phyloP scores from a whole-genome alignment of 441 rosid genomes.

The Arabidopsis hybrid region DNA sequence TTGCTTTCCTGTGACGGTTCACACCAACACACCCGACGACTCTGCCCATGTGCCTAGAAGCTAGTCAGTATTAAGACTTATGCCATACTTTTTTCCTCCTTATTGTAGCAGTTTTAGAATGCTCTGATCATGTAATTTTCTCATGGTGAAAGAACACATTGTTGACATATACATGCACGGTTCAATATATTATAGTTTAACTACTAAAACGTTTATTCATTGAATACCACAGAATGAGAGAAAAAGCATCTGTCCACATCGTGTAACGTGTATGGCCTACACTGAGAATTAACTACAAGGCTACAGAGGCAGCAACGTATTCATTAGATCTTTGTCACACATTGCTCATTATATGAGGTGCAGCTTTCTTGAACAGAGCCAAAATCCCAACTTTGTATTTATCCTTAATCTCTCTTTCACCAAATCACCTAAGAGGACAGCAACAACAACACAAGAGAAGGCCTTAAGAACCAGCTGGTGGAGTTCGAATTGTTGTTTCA shows the following conservation, averaged over 20 bases:
- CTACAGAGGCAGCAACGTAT: conserved; percentile 41
- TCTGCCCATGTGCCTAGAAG: conserved; percentile 87
- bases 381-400: conserved; percentile 35
- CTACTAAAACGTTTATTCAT: conserved; percentile 21
- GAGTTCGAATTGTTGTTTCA: conserved; percentile 24
- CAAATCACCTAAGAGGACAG: conserved; percentile 16
- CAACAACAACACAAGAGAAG: conserved; percentile 5
- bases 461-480: not conserved
- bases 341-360: conserved; percentile 14
- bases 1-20: conserved; percentile 92
- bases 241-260: conserved; percentile 23
- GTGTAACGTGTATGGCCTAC: conserved; percentile 41
- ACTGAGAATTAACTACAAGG: conserved; percentile 35
- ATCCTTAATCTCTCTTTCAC: not conserved
- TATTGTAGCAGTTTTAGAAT: conserved; percentile 4
- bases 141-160: conserved; percentile 1
- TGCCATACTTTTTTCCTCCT: not conserved
- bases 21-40: conserved; percentile 80
- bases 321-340: conserved; percentile 39
- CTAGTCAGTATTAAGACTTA: conserved; percentile 44
- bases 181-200: not conserved
- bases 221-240: conserved; percentile 21
- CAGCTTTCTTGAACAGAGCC: conserved; percentile 36
- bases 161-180: not conserved
- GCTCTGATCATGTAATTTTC: conserved; percentile 28